Evolutionary conservation across 169 alveolate genomes (phyloP), one percentile per base, ranked within the genome.

Genomic region (Eimeria acervulina): DNA sequence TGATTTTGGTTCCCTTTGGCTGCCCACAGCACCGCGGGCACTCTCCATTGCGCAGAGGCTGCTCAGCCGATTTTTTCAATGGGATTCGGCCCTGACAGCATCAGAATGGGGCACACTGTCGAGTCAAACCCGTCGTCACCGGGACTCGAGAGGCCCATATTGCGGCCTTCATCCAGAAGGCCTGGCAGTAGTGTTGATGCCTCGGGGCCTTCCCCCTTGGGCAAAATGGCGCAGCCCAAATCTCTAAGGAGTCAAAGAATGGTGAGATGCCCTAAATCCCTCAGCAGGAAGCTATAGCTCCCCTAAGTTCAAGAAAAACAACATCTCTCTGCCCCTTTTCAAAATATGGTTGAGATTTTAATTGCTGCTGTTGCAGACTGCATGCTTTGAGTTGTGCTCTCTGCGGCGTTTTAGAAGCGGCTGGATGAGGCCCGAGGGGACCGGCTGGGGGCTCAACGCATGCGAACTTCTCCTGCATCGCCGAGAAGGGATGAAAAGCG

Each of bases 391-490:
- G 28, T 70, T 70, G 47, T 70, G 81, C 66, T 42, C n/a, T 26
- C 28, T 78, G 63, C 66, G 88, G 88, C 63, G 6, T 28, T 78
- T 40, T 28, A 78, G 88, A 78, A 42, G 66, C 63, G 66, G 66
- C 66, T 66, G 36, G 63, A 78, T 6, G 88, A 78, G 63, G 66
- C 59, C 38, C 59, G 42, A n/a, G 66, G 63, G 66, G 88, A 78
- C 26, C 33, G 88, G 44, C 13, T 78, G 23, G 63, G n/a, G 66
- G 36, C 40, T 42, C 61, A 26, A 5, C 38, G 40, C 66, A 47
- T 47, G 36, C 36, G 63, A 42, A 63, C 13, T 8, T 78, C 63
- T 26, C 66, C 88, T 38, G 23, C n/a, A n/a, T 23, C 63, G 44
- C 63, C 42, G 31, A 28, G 36, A 28, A 38, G 88, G 8, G 88